Evolutionary conservation across 2,329 filamentous ascomycete species (phyloP), one percentile per base, ranked within the genome.

Genomic region (Aspergillus neotritici): DNA sequence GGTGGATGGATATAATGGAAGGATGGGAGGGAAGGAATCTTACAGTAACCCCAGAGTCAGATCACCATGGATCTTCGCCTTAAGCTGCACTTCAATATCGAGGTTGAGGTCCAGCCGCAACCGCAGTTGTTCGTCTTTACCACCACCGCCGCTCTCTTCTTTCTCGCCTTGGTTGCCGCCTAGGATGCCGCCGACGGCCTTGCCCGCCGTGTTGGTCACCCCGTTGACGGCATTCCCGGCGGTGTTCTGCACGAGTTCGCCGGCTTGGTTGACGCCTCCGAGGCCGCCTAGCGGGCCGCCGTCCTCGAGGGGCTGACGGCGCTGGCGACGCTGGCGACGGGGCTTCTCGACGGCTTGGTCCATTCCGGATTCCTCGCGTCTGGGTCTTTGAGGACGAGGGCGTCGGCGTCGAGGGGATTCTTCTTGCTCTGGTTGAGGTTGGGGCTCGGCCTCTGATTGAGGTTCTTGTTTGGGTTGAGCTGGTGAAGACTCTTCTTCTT

Each of bases 51-150:
- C 84, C 52, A 93, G 67, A 29, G 86, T 89, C 51, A 94, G 69
- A 69, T 94, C 88, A 60, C 88, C 88, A 57, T 89, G 82, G 52
- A 93, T 89, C 65, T 84, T 83, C 14, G 87, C 87, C 74, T 93
- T 93, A 48, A 93, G 76, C 57, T 88, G 84, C 49, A 93, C 86
- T 66, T 93, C 87, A 38, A 93, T 77, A 53, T 93, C 87, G 44
- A 93, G 72, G 65, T 90, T 89, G 43, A 88, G 70, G 61, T 90
- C 87, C 15, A 93, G 70, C 31, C 82, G 78, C 60, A 90, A 66
- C 63, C 82, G 82, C 60, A 52, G 28, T 39, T 51, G 49, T 31
- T 75, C 72, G 55, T 66, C 64, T 55, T 58, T 50, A 9, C 42
- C 39, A 12, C 46, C 48, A 11, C 42, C 39, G 9, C 46, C 48